Percentiles rank a stretch among this genome's conserved stretches.
These are phyloP conservation scores for Bipolaris oryzae DNA, from an alignment of 2,329 filamentous ascomycete species.

Conservation along the genomic window DNA sequence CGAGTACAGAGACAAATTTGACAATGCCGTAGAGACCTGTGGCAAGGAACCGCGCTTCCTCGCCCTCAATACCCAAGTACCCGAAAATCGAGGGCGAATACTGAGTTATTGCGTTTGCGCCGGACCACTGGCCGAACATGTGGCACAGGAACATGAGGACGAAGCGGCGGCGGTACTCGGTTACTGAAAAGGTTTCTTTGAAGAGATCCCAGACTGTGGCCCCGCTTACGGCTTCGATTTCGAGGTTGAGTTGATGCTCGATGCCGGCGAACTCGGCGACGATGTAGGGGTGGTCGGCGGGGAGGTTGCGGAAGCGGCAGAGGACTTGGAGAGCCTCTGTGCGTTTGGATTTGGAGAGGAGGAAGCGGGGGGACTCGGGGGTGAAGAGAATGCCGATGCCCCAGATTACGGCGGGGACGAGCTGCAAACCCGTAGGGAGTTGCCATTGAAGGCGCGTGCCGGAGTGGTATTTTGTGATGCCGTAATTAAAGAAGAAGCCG, in stretches of 20 bases:
- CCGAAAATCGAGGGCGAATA: neutral
- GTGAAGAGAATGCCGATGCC: neutral
- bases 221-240: neutral
- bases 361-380: neutral
- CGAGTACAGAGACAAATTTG: neutral
- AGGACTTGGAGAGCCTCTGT: neutral
- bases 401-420: neutral
- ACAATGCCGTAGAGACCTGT: neutral
- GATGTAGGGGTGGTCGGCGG: neutral
- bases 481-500: constrained; percentile 1
- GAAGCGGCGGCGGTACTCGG: neutral
- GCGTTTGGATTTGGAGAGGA: neutral
- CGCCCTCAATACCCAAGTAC: neutral
- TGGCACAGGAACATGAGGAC: neutral
- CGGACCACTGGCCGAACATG: neutral
- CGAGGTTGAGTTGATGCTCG: neutral
- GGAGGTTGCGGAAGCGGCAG: neutral
- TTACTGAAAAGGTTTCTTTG: neutral
- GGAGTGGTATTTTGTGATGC: neutral
- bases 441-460: neutral
- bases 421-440: neutral
- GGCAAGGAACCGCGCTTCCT: neutral
- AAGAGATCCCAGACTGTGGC: neutral
- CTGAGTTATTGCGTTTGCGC: neutral
- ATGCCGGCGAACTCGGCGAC: neutral